Percentiles rank a stretch among this genome's conserved stretches.
Conservation (phyloP, 148 eudicot species). For the Diospyros lotus region DNA sequence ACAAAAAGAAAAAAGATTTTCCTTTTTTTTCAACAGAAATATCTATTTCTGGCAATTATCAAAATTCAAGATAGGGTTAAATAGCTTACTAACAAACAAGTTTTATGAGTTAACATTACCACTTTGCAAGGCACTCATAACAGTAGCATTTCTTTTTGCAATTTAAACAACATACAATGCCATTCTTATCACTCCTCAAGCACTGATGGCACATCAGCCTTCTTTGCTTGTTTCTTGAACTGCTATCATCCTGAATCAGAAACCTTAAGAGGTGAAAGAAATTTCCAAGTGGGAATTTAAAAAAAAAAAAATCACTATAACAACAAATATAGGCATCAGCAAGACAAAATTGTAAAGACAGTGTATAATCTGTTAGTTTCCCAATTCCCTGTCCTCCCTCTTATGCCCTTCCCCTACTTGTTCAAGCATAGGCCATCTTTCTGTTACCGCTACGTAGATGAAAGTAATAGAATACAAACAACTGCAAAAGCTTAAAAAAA, state of each 20-base stretch:
- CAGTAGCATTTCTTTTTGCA: constrained; percentile 75
- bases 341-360: not conserved
- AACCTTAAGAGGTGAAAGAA: constrained; percentile 2
- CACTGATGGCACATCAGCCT: constrained; percentile 68
- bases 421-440: not conserved
- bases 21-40: too few species aligned
- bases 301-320: not conserved
- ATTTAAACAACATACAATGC: constrained; percentile 40
- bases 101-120: constrained; percentile 37
- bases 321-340: not conserved
- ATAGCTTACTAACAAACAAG: constrained; percentile 8
- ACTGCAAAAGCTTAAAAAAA: not conserved
- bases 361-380: not conserved
- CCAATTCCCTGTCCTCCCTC: not conserved
- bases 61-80: not conserved
- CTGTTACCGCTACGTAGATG: not conserved
- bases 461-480: not conserved
- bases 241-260: constrained; percentile 19
- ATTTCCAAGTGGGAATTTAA: not conserved
- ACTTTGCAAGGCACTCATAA: constrained; percentile 53
- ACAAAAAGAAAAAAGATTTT: too few species aligned
- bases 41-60: not conserved
- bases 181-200: constrained; percentile 29
- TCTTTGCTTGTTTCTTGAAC: constrained; percentile 22
- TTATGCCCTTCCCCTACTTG: not conserved